Base-by-base conservation (phyloP, 179 eudicot genomes). In the Beta corolliflora region DNA sequence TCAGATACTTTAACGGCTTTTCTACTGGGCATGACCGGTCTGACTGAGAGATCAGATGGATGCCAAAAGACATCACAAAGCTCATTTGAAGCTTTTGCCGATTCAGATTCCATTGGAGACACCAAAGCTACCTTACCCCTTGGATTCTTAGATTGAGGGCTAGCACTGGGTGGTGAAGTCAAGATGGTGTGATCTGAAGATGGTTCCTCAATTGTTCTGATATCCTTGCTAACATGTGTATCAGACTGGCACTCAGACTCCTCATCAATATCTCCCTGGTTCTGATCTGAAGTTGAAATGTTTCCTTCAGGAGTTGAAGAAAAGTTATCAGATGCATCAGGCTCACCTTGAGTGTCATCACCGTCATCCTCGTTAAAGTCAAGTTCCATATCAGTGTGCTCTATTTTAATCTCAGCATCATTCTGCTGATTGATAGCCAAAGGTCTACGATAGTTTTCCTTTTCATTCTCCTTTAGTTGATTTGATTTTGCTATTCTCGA, bases 21-120 rank as follows among this genome's bases (percentile, higher is more conserved):
- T 85, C 91, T 90, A 84, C 91, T 91, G 55, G 97, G 98, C 99
- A 96, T 96, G 64, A 96, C 99, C 71, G 99, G 99, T 78, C 97
- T 91, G 83, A 94, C 99, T 21, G 98, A 91, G 83, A 94, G 94
- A 85, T 96, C 99, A 86, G 99, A 96, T 82, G 93, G 87, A 90
- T 96, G 99, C 99, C 99, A 96, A 80, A 92, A 85, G 85, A 96
- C 91, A 79, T 90, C 89, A 45, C 95, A 91, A 80, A 91, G 86
- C 80, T 92, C 89, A 77, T 79, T 83, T 74, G 91, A 88, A 71
- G 92, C 80, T 80, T 87, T 92, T 55, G 89, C 83, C 77, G 82
- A 76, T 82, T 88, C 95, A 81, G 88, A 77, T 73, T 93, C 98
- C 76, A 82, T 78, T 50, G 78, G 89, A 86, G 86, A 77, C 48